These are phyloP conservation scores for Martensiomyces pterosporus DNA, from an alignment of 192 early-diverging fungal genomes.

Conservation along the genomic window DNA sequence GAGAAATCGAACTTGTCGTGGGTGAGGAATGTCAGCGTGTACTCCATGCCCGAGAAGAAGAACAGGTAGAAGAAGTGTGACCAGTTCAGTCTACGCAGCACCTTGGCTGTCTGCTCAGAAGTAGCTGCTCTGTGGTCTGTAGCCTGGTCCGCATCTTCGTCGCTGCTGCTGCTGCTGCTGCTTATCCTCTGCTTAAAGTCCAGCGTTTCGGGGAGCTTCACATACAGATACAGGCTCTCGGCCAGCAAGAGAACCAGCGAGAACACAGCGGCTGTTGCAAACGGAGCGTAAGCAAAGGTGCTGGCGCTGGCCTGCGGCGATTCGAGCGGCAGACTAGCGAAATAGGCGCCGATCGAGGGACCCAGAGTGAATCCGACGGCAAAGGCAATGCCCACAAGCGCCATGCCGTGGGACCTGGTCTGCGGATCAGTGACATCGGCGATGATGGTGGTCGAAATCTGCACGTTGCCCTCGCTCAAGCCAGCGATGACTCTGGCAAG, in stretches of 20 bases:
- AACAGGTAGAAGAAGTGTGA: conserved; percentile 88
- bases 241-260: conserved; percentile 75
- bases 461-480: conserved; percentile 96
- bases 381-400: conserved; percentile 95
- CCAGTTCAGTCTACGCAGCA: conserved; percentile 55
- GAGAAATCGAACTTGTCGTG: conserved; percentile 85
- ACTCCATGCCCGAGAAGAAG: conserved; percentile 97
- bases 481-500: conserved; percentile 84
- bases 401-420: conserved; percentile 76
- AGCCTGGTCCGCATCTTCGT: background rate
- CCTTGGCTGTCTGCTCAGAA: conserved; percentile 1
- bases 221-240: conserved; percentile 77
- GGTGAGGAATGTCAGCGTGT: conserved; percentile 94
- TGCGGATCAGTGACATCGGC: conserved; percentile 83
- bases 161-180: background rate
- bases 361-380: conserved; percentile 94
- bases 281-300: conserved; percentile 53
- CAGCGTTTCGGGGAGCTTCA: conserved; percentile 73
- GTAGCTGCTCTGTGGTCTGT: background rate
- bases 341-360: conserved; percentile 82
- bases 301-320: conserved; percentile 1
- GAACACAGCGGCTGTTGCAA: conserved; percentile 84
- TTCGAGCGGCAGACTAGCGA: conserved; percentile 41
- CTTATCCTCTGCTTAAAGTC: conserved; percentile 15
- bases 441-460: conserved; percentile 93